phyloP scores from a whole-genome alignment of 2,329 filamentous ascomycete genomes.

The Trichoderma sp. region DNA sequence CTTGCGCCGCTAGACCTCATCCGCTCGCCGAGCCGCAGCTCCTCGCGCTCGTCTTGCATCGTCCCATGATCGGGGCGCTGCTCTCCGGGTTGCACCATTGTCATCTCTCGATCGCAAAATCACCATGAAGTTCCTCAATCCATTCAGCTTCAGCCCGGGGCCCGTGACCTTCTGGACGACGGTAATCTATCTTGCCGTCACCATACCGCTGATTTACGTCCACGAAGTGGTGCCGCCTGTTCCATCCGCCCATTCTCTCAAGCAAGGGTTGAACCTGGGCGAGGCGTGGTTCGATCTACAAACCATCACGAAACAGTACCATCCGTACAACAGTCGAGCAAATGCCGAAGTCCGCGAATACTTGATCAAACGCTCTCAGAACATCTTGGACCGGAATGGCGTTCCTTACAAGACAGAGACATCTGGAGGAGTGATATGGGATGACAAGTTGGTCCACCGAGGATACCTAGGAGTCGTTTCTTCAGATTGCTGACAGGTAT shows the following conservation, averaged over 20 bases:
- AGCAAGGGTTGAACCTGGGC: slow-evolving; percentile 69
- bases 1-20: background rate
- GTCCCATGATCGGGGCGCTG: background rate
- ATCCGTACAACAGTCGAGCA: slow-evolving; percentile 82
- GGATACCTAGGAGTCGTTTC: too few relatives aligned
- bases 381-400: slow-evolving; percentile 64
- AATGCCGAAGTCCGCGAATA: slow-evolving; percentile 81
- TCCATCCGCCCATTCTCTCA: slow-evolving; percentile 50
- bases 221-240: slow-evolving; percentile 73
- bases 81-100: background rate
- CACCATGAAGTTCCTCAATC: slow-evolving; percentile 44
- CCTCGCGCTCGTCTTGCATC: background rate
- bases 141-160: slow-evolving; percentile 73
- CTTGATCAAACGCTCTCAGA: slow-evolving; percentile 67
- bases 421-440: slow-evolving; percentile 33
- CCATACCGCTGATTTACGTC: slow-evolving; percentile 68
- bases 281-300: slow-evolving; percentile 86
- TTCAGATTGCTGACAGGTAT: background rate
- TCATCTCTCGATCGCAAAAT: background rate
- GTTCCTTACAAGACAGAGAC: slow-evolving; percentile 46
- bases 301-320: slow-evolving; percentile 69
- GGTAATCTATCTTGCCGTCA: slow-evolving; percentile 72
- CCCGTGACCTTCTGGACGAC: slow-evolving; percentile 80
- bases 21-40: background rate
- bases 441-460: slow-evolving; percentile 25